Evolutionary conservation across 2,329 filamentous ascomycete species (phyloP).

Genomic region (Diaporthe sp.): DNA sequence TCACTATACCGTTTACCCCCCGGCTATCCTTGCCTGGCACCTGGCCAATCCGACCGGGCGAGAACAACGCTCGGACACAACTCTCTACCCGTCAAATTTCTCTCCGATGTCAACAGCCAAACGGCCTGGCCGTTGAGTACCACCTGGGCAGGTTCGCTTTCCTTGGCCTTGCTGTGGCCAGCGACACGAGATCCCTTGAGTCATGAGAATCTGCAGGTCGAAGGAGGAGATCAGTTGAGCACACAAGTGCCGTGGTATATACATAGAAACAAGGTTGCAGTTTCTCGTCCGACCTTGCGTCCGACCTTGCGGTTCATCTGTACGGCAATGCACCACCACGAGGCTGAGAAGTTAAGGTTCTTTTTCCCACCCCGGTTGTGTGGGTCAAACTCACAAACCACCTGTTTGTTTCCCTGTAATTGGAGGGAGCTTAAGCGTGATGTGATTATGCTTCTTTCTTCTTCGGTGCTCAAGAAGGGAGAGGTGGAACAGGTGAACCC

Average conservation of each 20-base stretch:
- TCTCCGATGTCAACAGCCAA: slow-evolving; percentile 11
- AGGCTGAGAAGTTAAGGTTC: slow-evolving; percentile 14
- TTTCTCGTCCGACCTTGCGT: not conserved
- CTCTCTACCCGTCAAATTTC: slow-evolving; percentile 1
- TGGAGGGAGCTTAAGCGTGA: slow-evolving; percentile 8
- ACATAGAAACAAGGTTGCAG: slow-evolving; percentile 21
- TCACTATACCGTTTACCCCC: not conserved
- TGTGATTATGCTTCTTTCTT: slow-evolving; percentile 22
- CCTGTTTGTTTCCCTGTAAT: not conserved
- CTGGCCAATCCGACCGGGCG: not conserved
- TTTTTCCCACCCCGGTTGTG: not conserved
- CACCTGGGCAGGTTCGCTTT: not conserved
- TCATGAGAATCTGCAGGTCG: slow-evolving; percentile 12
- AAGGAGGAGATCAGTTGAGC: not conserved
- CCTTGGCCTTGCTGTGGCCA: not conserved
- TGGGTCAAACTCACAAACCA: slow-evolving; percentile 13
- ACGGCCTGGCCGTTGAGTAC: slow-evolving; percentile 13
- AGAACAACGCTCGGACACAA: not conserved
- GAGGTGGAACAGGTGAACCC: not conserved
- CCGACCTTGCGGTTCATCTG: slow-evolving; percentile 30
- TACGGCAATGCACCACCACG: slow-evolving; percentile 24
- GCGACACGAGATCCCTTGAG: not conserved
- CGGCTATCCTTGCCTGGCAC: not conserved
- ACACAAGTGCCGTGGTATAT: slow-evolving; percentile 19
- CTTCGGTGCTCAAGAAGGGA: not conserved